phyloP scores from a whole-genome alignment of 179 eudicot species.

The Silene coronaria region DNA sequence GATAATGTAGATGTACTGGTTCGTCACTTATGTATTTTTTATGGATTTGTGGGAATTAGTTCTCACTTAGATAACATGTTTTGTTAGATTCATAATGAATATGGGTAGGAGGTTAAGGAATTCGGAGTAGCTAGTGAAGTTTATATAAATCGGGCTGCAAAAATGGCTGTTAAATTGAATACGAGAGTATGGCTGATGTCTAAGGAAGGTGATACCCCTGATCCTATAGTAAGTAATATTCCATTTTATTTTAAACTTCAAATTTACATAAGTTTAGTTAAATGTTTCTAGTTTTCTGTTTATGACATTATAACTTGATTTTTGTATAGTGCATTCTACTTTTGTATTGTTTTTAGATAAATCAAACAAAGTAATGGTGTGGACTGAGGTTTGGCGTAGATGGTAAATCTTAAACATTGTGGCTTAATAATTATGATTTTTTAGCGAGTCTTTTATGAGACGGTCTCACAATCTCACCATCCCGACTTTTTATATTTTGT shows the following conservation, averaged over 20 bases:
- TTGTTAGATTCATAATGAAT: conserved; percentile 27
- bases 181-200: conserved; percentile 52
- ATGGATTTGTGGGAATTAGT: not conserved
- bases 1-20: too few relatives aligned
- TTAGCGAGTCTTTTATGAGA: not conserved
- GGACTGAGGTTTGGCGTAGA: conserved; percentile 90
- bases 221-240: conserved; percentile 52
- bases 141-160: conserved; percentile 25
- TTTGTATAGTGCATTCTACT: not conserved
- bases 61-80: not conserved
- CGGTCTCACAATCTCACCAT: not conserved
- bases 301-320: not conserved
- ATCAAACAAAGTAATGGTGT: conserved; percentile 60
- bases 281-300: not conserved
- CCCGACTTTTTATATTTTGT: not conserved
- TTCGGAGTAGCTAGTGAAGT: conserved; percentile 7
- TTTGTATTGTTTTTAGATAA: conserved; percentile 41
- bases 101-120: conserved; percentile 7
- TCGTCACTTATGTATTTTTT: too few relatives aligned
- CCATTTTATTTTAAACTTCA: not conserved
- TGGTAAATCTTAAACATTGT: conserved; percentile 33
- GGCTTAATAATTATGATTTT: not conserved
- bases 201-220: conserved; percentile 91
- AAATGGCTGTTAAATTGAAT: conserved; percentile 22
- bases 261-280: not conserved